These are phyloP conservation scores for Penicillium lagena DNA, from an alignment of 495 filamentous ascomycete genomes.

Conservation along the genomic window DNA sequence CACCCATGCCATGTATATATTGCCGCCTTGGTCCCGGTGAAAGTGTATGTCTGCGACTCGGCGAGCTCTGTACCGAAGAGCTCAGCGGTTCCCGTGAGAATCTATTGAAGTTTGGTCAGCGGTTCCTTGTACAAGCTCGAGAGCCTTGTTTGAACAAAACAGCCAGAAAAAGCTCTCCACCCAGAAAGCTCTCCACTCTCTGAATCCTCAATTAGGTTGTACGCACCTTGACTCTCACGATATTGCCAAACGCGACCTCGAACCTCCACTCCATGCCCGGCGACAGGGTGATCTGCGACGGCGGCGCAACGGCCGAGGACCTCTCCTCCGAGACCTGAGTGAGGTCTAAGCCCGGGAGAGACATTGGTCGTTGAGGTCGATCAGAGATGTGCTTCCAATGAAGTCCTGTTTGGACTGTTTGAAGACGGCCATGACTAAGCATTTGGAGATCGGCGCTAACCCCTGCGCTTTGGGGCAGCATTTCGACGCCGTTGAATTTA, in stretches of 20 bases:
- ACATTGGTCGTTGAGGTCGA: slow-evolving; percentile 21
- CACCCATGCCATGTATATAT: slow-evolving; percentile 92
- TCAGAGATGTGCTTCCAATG: too few relatives aligned
- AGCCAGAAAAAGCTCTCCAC: too few relatives aligned
- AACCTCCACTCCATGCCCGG: slow-evolving; percentile 80
- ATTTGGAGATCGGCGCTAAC: too few relatives aligned
- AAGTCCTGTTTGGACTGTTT: too few relatives aligned
- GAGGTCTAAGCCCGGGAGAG: slow-evolving; percentile 42
- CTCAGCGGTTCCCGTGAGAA: slow-evolving; percentile 81
- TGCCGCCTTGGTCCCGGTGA: slow-evolving; percentile 75
- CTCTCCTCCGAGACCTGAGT: slow-evolving; percentile 37
- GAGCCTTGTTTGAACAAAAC: too few relatives aligned
- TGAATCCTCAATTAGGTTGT: too few relatives aligned
- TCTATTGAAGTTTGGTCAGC: slow-evolving; percentile 32
- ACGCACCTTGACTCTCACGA: slow-evolving; percentile 55
- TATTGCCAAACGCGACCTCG: slow-evolving; percentile 66
- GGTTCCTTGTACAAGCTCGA: neutral
- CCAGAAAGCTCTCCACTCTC: too few relatives aligned
- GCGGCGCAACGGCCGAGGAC: slow-evolving; percentile 30
- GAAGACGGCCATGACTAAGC: too few relatives aligned
- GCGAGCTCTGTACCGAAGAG: slow-evolving; percentile 95
- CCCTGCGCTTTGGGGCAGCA: too few relatives aligned
- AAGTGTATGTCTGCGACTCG: slow-evolving; percentile 70
- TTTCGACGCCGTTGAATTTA: too few relatives aligned
- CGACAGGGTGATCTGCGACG: slow-evolving; percentile 38